Base-by-base conservation (phyloP, 352 stramenopile species). In the Pythium phragmitis region DNA sequence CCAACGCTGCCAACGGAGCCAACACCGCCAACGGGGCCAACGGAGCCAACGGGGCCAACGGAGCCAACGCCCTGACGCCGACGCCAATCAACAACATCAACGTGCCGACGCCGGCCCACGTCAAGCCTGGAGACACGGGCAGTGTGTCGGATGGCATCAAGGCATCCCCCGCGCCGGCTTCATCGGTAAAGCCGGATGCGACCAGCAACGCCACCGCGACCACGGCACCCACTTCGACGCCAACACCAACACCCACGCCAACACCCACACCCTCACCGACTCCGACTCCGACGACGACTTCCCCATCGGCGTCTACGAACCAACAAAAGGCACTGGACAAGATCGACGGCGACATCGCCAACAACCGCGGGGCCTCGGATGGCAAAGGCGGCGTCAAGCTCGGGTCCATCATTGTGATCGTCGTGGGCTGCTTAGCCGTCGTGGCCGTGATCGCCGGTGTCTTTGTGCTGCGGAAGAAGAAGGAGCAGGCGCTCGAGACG, bases 351-450 rank as follows among this genome's bases (percentile, higher is more conserved):
- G 72, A 64, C 37, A 46, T 58, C 17, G 65, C 65, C 26, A 69
- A 37, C 28, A 72, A 54, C 46, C 47, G 56, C 1, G 21, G 23
- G n/a, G 46, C 48, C n/a, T 26, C 11, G 2, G 21, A 34, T 1
- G 12, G 2, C 23, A 14, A 1, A 0, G n/a, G 26, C 26, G 74
- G 72, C 34, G 33, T 87, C 17, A 54, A 70, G 9, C 69, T 87
- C 19, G 59, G 60, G 21, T 57, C 77, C 3, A 73, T 88, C 55
- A 85, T 89, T 43, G 63, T 39, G 19, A 87, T 90, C 47, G 73
- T 87, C 33, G 74, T 92, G n/a, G 83, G 70, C 57, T 90, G 80
- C 28, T 74, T 92, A 63, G 83, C 83, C 7, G 79, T 92, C 43
- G 79, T 92, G 49, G 83, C 83, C 23, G 70, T 90, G 43, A 79